These are phyloP conservation scores for Carpinus fangiana DNA, from an alignment of 306 rosid species.

Conservation along the genomic window DNA sequence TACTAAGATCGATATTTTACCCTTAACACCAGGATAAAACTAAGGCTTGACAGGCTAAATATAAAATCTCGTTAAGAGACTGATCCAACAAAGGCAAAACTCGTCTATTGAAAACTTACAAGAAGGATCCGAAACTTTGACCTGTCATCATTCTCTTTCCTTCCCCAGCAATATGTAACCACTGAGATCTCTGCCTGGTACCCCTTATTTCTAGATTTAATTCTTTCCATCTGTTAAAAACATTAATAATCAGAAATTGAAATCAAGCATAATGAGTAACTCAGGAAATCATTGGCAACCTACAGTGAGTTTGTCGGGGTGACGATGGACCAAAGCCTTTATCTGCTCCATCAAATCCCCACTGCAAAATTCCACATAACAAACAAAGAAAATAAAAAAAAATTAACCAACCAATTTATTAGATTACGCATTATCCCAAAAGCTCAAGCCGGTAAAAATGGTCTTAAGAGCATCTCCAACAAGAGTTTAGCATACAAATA, in stretches of 20 bases:
- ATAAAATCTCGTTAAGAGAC: conserved; percentile 1
- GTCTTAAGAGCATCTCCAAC: too few species aligned
- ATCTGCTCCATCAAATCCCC: conserved; percentile 75
- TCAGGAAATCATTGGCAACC: conserved; percentile 34
- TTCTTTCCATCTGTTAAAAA: conserved; percentile 61
- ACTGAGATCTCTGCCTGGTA: conserved; percentile 69
- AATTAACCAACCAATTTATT: not conserved
- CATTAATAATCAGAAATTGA: conserved; percentile 24
- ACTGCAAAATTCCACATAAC: conserved; percentile 54
- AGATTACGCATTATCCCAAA: not conserved
- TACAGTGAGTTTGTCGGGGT: conserved; percentile 73
- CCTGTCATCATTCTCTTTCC: conserved; percentile 47
- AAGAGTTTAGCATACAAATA: not conserved
- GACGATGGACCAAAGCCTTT: conserved; percentile 76
- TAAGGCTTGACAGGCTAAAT: not conserved
- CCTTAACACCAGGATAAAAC: conserved; percentile 1
- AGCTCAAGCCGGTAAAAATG: not conserved
- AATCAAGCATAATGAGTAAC: conserved; percentile 27
- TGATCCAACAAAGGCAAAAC: conserved; percentile 9
- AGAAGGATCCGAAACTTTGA: conserved; percentile 85
- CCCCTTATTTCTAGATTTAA: conserved; percentile 69
- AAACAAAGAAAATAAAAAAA: not conserved
- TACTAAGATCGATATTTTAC: not conserved
- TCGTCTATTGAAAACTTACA: conserved; percentile 51
- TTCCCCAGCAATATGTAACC: conserved; percentile 69